These are phyloP conservation scores for Kluyveromyces nonfermentans DNA, from an alignment of 805 yeast genomes.

Conservation along the genomic window DNA sequence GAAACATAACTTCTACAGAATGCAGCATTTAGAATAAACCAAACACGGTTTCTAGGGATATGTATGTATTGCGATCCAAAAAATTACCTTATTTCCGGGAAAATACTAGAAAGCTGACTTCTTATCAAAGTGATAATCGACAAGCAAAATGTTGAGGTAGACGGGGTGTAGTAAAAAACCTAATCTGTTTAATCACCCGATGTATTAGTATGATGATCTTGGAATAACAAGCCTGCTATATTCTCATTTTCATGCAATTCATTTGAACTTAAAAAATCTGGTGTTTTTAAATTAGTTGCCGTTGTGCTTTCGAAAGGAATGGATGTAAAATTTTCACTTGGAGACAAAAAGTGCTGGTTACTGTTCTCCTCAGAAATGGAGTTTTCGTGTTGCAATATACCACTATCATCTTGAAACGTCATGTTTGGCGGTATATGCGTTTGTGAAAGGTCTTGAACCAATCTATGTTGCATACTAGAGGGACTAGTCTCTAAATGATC, in stretches of 20 bases:
- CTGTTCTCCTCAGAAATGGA: not conserved
- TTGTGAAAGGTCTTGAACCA: not conserved
- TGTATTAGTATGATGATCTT: constrained; percentile 2
- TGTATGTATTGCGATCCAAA: not conserved
- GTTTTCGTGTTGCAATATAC: not conserved
- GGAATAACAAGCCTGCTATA: not conserved
- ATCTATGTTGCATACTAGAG: constrained; percentile 2
- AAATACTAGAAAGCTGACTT: not conserved
- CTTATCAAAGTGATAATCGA: not conserved
- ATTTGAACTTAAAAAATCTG: constrained; percentile 17
- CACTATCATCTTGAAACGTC: not conserved
- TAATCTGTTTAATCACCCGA: not conserved
- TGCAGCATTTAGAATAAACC: not conserved
- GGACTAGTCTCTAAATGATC: constrained; percentile 21
- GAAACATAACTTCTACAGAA: not conserved
- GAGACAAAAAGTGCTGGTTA: not conserved
- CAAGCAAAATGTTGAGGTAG: not conserved
- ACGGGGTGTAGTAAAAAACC: not conserved
- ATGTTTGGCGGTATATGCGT: not conserved
- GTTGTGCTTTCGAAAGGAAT: constrained; percentile 1
- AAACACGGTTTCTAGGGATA: not conserved
- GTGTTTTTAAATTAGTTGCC: constrained; percentile 14
- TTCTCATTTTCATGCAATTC: constrained; percentile 7
- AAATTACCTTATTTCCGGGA: not conserved
- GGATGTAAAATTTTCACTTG: constrained; percentile 1